Percentiles rank a stretch among this genome's conserved stretches.
Conservation (phyloP, 208 protist species). For the Trichomonas gallinae region DNA sequence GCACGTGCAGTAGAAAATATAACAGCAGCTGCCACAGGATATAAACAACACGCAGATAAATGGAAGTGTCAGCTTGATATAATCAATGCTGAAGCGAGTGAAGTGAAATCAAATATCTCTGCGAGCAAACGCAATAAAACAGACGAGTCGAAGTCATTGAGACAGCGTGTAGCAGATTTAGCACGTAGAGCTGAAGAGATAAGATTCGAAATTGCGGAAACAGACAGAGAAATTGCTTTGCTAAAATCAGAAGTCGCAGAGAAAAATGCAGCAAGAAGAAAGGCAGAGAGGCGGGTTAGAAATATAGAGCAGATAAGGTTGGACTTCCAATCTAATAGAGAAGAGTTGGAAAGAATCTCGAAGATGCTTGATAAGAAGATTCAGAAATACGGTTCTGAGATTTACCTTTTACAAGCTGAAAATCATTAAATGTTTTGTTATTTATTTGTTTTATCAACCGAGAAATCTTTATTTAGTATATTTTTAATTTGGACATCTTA, state of each 20-base stretch:
- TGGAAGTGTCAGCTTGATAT: not conserved
- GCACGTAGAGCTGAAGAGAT: not conserved
- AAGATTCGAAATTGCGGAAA: not conserved
- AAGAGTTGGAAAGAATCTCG: not conserved
- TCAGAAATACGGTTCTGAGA: not conserved
- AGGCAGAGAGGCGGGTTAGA: not conserved
- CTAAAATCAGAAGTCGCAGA: not conserved
- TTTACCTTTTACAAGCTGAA: not conserved
- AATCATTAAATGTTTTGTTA: not conserved
- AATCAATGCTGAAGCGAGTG: not conserved
- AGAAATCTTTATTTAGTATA: too few relatives aligned
- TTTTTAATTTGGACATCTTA: too few relatives aligned
- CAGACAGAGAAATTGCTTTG: not conserved
- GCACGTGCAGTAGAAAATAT: not conserved
- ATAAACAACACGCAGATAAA: not conserved
- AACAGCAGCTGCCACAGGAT: not conserved
- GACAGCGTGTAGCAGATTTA: not conserved
- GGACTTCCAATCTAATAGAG: not conserved
- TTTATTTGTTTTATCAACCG: not conserved
- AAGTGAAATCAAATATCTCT: not conserved
- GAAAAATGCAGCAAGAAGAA: not conserved
- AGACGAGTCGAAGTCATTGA: not conserved
- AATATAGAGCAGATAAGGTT: not conserved
- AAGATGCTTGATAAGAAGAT: not conserved
- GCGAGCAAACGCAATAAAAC: not conserved